These are phyloP conservation scores for Arthrobotrys megalospora DNA, from an alignment of 2,329 filamentous ascomycete species.

Conservation along the genomic window DNA sequence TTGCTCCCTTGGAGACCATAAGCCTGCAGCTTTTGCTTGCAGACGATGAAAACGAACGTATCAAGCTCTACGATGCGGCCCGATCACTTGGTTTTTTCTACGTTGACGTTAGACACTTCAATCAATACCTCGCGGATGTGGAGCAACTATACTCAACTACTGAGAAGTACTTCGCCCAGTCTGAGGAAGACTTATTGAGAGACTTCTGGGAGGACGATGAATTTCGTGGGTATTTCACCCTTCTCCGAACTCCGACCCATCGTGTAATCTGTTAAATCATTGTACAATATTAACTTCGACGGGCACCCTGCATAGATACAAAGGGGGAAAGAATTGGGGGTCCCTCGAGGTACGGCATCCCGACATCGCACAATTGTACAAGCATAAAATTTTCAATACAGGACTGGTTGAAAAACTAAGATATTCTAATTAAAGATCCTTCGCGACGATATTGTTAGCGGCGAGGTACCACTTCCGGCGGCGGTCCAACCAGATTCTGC, in stretches of 20 bases:
- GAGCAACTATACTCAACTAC: conserved; percentile 33
- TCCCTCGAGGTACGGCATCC: conserved; percentile 29
- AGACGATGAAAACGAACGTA: conserved; percentile 24
- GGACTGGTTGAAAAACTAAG: too few species aligned
- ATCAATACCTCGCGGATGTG: conserved; percentile 25
- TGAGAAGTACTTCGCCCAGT: conserved; percentile 48
- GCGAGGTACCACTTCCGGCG: background rate
- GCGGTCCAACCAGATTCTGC: conserved; percentile 12
- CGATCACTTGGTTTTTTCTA: conserved; percentile 48
- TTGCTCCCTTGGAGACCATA: conserved; percentile 33
- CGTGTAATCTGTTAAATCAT: background rate
- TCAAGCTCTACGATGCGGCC: conserved; percentile 27
- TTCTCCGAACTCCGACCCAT: background rate
- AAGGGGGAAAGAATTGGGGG: conserved; percentile 35
- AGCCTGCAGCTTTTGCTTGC: conserved; percentile 17
- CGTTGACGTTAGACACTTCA: conserved; percentile 30
- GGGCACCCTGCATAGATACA: conserved; percentile 16
- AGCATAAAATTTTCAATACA: too few species aligned
- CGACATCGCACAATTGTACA: too few species aligned
- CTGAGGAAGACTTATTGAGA: conserved; percentile 29
- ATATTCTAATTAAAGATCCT: conserved; percentile 21
- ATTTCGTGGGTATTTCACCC: conserved; percentile 25
- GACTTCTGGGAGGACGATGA: conserved; percentile 23
- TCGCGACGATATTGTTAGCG: conserved; percentile 10
- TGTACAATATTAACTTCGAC: background rate